Percentiles rank a stretch among this genome's conserved stretches.
phyloP scores from a whole-genome alignment of 257 asterid species.

The Pogostemon cablin region DNA sequence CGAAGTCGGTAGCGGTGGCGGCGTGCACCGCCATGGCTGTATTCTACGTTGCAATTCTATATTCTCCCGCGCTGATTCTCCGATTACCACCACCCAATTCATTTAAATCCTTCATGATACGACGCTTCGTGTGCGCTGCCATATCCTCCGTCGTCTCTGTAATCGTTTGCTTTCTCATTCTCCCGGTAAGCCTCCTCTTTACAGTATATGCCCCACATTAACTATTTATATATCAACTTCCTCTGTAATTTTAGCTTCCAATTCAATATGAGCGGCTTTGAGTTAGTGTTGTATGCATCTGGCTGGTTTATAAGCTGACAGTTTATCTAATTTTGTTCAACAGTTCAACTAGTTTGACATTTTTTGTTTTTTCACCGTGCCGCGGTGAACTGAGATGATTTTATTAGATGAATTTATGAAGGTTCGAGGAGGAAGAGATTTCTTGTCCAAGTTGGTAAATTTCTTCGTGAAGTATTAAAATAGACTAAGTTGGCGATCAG shows the following conservation, averaged over 20 bases:
- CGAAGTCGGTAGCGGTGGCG: slow-evolving; percentile 55
- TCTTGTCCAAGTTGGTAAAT: slow-evolving; percentile 13
- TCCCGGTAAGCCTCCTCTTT: slow-evolving; percentile 53
- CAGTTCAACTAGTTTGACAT: neutral
- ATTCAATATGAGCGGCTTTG: slow-evolving; percentile 2
- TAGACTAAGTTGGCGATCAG: slow-evolving; percentile 8
- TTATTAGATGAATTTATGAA: neutral
- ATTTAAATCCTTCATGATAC: slow-evolving; percentile 59
- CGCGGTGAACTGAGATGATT: slow-evolving; percentile 16
- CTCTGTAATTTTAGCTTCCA: neutral
- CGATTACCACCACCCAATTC: slow-evolving; percentile 84
- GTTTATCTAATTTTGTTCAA: neutral
- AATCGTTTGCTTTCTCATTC: slow-evolving; percentile 60
- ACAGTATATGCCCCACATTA: neutral
- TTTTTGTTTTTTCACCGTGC: neutral
- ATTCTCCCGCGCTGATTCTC: slow-evolving; percentile 72
- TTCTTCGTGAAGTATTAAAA: slow-evolving; percentile 3
- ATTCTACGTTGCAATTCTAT: slow-evolving; percentile 80
- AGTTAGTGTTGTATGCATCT: neutral
- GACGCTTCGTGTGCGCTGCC: slow-evolving; percentile 87
- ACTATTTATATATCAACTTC: slow-evolving; percentile 2
- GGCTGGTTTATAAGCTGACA: neutral
- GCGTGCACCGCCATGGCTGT: slow-evolving; percentile 73
- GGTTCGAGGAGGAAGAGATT: neutral
- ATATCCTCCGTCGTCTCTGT: slow-evolving; percentile 69